phyloP scores from a whole-genome alignment of 352 stramenopile species.

The Globisporangium parvum region DNA sequence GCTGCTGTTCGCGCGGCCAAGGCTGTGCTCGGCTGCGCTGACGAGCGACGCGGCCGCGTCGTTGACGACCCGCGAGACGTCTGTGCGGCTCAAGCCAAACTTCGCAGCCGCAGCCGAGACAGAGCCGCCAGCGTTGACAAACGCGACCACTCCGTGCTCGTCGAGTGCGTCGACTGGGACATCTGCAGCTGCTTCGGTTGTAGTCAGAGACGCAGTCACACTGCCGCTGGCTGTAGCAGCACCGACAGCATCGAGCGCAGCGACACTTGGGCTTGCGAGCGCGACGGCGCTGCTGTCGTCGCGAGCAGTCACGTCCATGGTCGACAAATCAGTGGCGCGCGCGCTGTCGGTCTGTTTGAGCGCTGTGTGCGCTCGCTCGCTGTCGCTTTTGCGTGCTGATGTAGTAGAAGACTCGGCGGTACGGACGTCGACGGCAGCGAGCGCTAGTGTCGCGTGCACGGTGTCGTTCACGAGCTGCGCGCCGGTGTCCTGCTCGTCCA shows the following conservation, averaged over 20 bases:
- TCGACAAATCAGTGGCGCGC: constrained; percentile 1
- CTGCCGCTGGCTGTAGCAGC: neutral
- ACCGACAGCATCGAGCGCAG: neutral
- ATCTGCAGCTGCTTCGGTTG: too few species aligned
- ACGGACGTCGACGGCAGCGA: neutral
- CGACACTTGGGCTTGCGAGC: neutral
- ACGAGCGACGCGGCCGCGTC: constrained; percentile 5
- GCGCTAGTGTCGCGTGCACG: constrained; percentile 3
- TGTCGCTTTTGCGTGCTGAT: constrained; percentile 9
- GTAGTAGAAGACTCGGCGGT: neutral
- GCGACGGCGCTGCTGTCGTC: neutral
- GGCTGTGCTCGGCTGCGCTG: neutral
- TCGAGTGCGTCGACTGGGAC: too few species aligned
- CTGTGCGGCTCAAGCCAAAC: constrained; percentile 22
- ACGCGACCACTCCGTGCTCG: constrained; percentile 13
- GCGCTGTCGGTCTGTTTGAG: constrained; percentile 2
- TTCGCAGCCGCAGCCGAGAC: constrained; percentile 18
- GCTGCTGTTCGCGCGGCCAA: too few species aligned
- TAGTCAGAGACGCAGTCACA: neutral
- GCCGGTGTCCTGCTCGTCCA: constrained; percentile 14
- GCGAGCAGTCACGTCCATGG: neutral
- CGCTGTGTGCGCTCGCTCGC: constrained; percentile 1
- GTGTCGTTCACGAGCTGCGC: constrained; percentile 1
- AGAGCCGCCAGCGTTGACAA: constrained; percentile 20
- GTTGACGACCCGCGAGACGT: constrained; percentile 24